A percentile compares a stretch with the other conserved stretches of the same genome.
Evolutionary conservation across 192 early-diverging fungal genomes (phyloP).

Genomic region (Rhizophagus clarus): DNA sequence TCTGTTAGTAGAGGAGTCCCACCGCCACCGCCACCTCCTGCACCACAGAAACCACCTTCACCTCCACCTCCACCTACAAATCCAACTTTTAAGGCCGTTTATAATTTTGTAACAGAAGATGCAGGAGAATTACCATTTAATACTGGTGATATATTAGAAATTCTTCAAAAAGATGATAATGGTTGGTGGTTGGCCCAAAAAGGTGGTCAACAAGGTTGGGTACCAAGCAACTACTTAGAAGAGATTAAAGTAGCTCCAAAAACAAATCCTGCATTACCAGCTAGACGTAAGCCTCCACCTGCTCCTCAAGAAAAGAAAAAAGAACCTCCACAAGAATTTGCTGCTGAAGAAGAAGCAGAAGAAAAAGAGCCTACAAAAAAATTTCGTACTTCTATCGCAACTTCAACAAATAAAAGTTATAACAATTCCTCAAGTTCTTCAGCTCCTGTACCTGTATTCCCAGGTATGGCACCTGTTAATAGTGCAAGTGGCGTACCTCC

Average conservation of each 20-base stretch:
- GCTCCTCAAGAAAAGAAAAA: slow-evolving; percentile 50
- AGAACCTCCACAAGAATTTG: slow-evolving; percentile 43
- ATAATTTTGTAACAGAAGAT: slow-evolving; percentile 65
- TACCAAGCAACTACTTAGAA: slow-evolving; percentile 93
- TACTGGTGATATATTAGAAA: slow-evolving; percentile 67
- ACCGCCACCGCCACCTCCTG: slow-evolving; percentile 62
- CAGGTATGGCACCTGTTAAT: slow-evolving; percentile 33
- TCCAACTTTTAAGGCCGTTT: slow-evolving; percentile 50
- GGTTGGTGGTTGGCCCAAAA: slow-evolving; percentile 89
- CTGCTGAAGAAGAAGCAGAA: slow-evolving; percentile 42
- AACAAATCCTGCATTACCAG: slow-evolving; percentile 51
- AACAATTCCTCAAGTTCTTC: not conserved
- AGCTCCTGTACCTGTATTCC: slow-evolving; percentile 34
- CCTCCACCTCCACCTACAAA: slow-evolving; percentile 54
- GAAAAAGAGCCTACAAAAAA: slow-evolving; percentile 8
- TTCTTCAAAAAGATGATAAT: slow-evolving; percentile 83
- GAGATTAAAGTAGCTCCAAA: slow-evolving; percentile 60
- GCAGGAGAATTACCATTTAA: slow-evolving; percentile 67
- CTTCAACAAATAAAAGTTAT: slow-evolving; percentile 12
- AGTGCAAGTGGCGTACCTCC: slow-evolving; percentile 47
- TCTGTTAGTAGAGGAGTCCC: slow-evolving; percentile 27
- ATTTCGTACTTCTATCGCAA: not conserved
- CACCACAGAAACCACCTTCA: slow-evolving; percentile 36
- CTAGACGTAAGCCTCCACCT: slow-evolving; percentile 32
- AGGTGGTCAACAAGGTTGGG: slow-evolving; percentile 60